Base-by-base conservation (phyloP, 768 basidiomycete species). In the Cyclocybe cylindracea region DNA sequence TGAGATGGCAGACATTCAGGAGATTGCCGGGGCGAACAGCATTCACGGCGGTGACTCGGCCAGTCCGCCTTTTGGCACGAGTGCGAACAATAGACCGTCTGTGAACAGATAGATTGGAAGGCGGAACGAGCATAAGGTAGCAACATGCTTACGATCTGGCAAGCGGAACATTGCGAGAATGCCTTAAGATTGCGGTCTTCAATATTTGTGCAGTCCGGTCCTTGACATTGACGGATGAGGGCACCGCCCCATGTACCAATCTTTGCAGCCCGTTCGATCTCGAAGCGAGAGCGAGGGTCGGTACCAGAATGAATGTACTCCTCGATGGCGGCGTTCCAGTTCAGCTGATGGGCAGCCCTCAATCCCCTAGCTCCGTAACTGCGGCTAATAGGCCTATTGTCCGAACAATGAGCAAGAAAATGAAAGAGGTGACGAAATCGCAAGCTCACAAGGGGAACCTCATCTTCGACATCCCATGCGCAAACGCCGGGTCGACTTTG, bases 281-380 rank as follows among this genome's bases (percentile, higher is more conserved):
- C 50, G 37, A 39, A 19, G 5, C 8, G 10, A 14, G 42, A 14
- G 11, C 50, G 50, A 0, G 14, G 6, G 37, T 51, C 50, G 18
- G 39, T 29, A 5, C 50, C 50, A 6, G 31, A 29, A 6, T 19
- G 29, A 16, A 51, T 51, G 43, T 51, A 51, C 14, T 44, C 35
- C 24, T 51, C 50, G 8, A 51, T 39, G 5, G 24, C 11, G 10
- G 9, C 24, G 43, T 51, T 51, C 50, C 50, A 51, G 42, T 24
- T 43, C 18, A 29, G 3, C 7, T 38, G 37, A 16, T 38, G 16
- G 37, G 37, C 37, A 57, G 24, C 24, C 5, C 24, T 24, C 24
- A 24, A 24, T 24, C 24, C 24, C 24, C 24, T 24, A 5, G 24
- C 24, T 24, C 24, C 24, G 24, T 24, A 24, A 24, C 24, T 24